Evolutionary conservation across 208 protist genomes (phyloP).

Genomic region (Angomonas deanei): DNA sequence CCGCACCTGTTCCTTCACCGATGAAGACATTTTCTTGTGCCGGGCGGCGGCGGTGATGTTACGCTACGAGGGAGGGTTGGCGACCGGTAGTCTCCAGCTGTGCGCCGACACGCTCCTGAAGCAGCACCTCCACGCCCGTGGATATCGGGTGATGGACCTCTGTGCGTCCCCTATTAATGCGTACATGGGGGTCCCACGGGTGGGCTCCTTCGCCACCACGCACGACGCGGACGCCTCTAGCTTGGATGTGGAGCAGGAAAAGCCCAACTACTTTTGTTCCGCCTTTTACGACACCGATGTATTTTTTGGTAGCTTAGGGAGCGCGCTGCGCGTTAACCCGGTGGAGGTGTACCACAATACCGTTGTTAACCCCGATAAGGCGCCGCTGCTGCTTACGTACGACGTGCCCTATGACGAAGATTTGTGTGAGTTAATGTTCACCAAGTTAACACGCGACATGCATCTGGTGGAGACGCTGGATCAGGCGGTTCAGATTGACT

Average conservation of each 20-base stretch:
- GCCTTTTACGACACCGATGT: slow-evolving; percentile 81
- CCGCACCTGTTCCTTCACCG: slow-evolving; percentile 2
- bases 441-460: slow-evolving; percentile 74
- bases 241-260: slow-evolving; percentile 26
- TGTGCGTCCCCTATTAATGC: slow-evolving; percentile 88
- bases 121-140: slow-evolving; percentile 66
- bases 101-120: slow-evolving; percentile 82
- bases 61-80: slow-evolving; percentile 73
- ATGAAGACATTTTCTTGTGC: slow-evolving; percentile 23
- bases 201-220: not conserved
- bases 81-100: slow-evolving; percentile 79
- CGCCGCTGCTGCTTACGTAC: slow-evolving; percentile 71
- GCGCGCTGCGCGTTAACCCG: slow-evolving; percentile 37
- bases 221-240: slow-evolving; percentile 6
- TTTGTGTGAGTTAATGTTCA: slow-evolving; percentile 79
- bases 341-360: slow-evolving; percentile 5
- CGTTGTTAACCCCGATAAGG: slow-evolving; percentile 25
- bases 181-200: slow-evolving; percentile 61
- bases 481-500: slow-evolving; percentile 38
- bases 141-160: slow-evolving; percentile 82
- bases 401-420: slow-evolving; percentile 90
- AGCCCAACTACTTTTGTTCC: slow-evolving; percentile 77
- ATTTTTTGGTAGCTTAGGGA: slow-evolving; percentile 85
- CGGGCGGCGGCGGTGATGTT: slow-evolving; percentile 64
- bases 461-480: not conserved